Evolutionary conservation across 495 filamentous ascomycete species (phyloP), one percentile per base, ranked within the genome.

Genomic region (Symbiotaphrina buchneri): DNA sequence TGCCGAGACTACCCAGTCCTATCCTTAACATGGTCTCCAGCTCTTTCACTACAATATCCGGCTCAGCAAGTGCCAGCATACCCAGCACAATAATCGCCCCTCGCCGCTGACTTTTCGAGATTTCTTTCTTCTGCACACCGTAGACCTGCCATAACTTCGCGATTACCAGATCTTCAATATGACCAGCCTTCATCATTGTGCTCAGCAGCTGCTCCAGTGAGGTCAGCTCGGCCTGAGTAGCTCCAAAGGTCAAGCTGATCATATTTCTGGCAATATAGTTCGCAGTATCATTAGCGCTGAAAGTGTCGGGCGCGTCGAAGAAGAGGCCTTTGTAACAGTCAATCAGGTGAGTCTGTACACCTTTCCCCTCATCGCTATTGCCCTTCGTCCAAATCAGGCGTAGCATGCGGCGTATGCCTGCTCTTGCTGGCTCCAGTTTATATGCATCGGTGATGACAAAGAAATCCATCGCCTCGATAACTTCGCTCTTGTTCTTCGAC

Each of bases 401-500:
- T 25, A 99, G 65, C 87, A 99, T 99, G 32, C 79, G 66, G 26
- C 83, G 68, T 40, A 95, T 93, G 32, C 87, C 87, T 32, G 50
- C 52, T 46, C 84, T 78, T 38, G 87, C 81, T 29, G 83, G 78
- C 48, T 93, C 79, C 27, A 99, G 68, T 48, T 84, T 84, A 63
- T 94, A 94, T 5, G 79, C 82, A 49, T 99, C 82, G 21, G 85
- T 65, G 19, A 92, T 69, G 35, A 84, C 80, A 42, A 95, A 91
- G 51, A 87, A 95, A 43, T 99, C 87, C 82, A 99, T 99, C 3
- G 87, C 90, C 45, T 95, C 90, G 34, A 95, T 92, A 16, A 93
- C 78, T 48, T 99, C 87, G 38, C 74, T 90, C 58, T 95, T 95
- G 56, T 95, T 99, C 44, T 76, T 80, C 10, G 84, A 85, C 4